A percentile compares a stretch with the other conserved stretches of the same genome.
phyloP scores from a whole-genome alignment of 306 rosid species.

The Vicia faba region DNA sequence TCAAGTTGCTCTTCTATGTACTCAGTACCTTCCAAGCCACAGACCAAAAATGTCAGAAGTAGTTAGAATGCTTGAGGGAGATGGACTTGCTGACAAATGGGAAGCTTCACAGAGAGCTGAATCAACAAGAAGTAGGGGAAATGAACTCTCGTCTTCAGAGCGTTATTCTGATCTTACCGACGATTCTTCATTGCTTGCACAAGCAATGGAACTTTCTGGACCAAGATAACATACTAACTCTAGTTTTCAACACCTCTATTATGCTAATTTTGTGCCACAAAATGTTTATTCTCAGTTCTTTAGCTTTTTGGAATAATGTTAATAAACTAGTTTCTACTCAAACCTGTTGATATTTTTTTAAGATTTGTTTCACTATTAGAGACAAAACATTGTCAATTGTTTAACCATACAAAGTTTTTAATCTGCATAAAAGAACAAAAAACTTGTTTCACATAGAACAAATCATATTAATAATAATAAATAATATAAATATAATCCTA shows the following conservation, averaged over 20 bases:
- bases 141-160: slow-evolving; percentile 80
- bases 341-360: slow-evolving; percentile 38
- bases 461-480: too few species aligned
- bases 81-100: slow-evolving; percentile 98
- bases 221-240: slow-evolving; percentile 58
- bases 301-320: slow-evolving; percentile 47
- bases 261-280: background rate
- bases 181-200: slow-evolving; percentile 92
- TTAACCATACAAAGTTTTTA: too few species aligned
- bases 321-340: slow-evolving; percentile 40
- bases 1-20: slow-evolving; percentile 86
- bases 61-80: slow-evolving; percentile 97
- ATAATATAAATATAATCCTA: too few species aligned
- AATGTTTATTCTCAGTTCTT: slow-evolving; percentile 36
- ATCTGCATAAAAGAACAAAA: too few species aligned
- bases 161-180: slow-evolving; percentile 94
- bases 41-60: slow-evolving; percentile 98
- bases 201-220: slow-evolving; percentile 99
- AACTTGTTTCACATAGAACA: too few species aligned
- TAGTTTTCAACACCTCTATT: too few species aligned
- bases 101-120: slow-evolving; percentile 88
- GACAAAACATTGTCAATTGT: background rate
- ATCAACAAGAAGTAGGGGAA: slow-evolving; percentile 73
- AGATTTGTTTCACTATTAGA: background rate
- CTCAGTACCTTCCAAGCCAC: slow-evolving; percentile 77